Percentiles rank a stretch among this genome's conserved stretches.
These are phyloP conservation scores for Vigna mungo DNA, from an alignment of 306 rosid genomes.

Conservation along the genomic window DNA sequence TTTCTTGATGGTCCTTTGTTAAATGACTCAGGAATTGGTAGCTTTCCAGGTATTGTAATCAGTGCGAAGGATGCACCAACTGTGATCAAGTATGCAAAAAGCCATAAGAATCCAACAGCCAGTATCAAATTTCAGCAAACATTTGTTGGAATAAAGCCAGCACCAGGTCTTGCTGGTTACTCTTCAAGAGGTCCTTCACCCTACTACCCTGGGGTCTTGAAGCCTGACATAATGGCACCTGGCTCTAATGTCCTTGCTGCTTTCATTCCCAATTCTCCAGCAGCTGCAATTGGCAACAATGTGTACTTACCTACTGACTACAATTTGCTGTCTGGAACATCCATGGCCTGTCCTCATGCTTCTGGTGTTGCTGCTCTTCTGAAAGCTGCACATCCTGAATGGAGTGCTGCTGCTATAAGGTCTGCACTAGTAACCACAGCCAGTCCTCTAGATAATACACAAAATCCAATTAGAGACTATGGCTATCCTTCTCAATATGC, in stretches of 20 bases:
- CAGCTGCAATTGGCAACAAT: conserved; percentile 34
- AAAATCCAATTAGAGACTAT: conserved; percentile 47
- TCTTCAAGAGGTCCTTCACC: conserved; percentile 56
- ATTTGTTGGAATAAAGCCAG: conserved; percentile 46
- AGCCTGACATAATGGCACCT: conserved; percentile 57
- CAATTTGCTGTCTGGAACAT: conserved; percentile 48
- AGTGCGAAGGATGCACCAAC: conserved; percentile 31
- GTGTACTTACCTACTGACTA: conserved; percentile 40
- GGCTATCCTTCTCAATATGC: conserved; percentile 38
- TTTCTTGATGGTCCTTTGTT: background rate
- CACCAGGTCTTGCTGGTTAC: conserved; percentile 50
- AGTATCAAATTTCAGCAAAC: conserved; percentile 50
- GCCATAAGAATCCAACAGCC: conserved; percentile 17
- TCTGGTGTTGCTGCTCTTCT: conserved; percentile 48
- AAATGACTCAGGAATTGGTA: background rate
- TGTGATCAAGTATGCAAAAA: conserved; percentile 37
- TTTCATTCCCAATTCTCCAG: background rate
- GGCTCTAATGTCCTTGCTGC: conserved; percentile 47
- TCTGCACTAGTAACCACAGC: conserved; percentile 48
- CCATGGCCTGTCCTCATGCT: conserved; percentile 45
- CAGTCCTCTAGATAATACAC: conserved; percentile 41
- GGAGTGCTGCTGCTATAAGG: conserved; percentile 50
- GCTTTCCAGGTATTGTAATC: conserved; percentile 42
- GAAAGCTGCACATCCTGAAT: conserved; percentile 38
- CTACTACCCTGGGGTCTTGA: conserved; percentile 31